These are phyloP conservation scores for Stachybotrys chartarum DNA, from an alignment of 2,329 filamentous ascomycete genomes.

Conservation along the genomic window DNA sequence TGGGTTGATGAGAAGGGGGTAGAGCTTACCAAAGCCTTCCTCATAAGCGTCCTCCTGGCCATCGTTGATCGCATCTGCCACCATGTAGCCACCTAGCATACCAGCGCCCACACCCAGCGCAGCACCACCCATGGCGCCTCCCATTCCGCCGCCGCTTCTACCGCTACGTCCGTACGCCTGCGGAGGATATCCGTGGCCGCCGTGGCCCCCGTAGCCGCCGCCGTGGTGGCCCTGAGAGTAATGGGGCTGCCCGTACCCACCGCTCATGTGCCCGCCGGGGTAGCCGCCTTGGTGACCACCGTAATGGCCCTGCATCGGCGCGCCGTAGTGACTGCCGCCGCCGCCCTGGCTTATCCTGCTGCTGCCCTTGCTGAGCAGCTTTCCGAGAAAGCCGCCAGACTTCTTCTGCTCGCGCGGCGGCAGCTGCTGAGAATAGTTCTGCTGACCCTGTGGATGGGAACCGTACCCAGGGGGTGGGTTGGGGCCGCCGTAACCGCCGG, in stretches of 20 bases:
- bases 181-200: conserved; percentile 11
- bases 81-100: conserved; percentile 67
- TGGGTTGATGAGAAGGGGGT: background rate
- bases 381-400: conserved; percentile 42
- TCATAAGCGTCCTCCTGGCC: conserved; percentile 50
- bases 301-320: background rate
- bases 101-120: conserved; percentile 77
- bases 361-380: conserved; percentile 40
- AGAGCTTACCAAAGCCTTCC: conserved; percentile 32
- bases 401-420: conserved; percentile 32
- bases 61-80: conserved; percentile 61
- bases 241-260: conserved; percentile 21
- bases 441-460: background rate
- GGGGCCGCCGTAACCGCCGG: conserved; percentile 17
- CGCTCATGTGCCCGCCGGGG: conserved; percentile 8
- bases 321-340: conserved; percentile 10
- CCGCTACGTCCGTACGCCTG: conserved; percentile 28
- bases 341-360: conserved; percentile 13
- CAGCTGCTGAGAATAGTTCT: conserved; percentile 28
- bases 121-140: conserved; percentile 67
- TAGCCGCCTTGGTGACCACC: conserved; percentile 14
- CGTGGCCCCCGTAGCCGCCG: conserved; percentile 19
- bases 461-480: conserved; percentile 25
- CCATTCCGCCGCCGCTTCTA: conserved; percentile 31
- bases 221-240: conserved; percentile 16